Evolutionary conservation across 2,329 filamentous ascomycete genomes (phyloP).

Genomic region (Colletotrichum chlorophyti): DNA sequence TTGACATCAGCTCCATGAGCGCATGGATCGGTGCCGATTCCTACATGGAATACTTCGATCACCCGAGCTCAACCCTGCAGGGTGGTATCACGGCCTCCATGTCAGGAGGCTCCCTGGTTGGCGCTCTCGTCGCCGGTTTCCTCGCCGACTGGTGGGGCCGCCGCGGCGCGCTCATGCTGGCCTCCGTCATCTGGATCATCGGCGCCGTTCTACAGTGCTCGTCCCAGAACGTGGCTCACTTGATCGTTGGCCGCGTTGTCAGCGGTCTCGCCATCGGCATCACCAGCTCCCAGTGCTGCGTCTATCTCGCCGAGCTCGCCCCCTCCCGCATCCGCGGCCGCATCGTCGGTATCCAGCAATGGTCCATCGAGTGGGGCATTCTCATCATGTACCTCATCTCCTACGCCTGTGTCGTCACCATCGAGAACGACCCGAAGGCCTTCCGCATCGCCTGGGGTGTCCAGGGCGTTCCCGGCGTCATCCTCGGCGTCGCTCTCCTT

Average conservation of each 20-base stretch:
- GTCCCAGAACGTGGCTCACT: conserved; percentile 61
- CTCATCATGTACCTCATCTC: conserved; percentile 75
- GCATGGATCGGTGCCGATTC: conserved; percentile 60
- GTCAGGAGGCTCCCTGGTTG: conserved; percentile 58
- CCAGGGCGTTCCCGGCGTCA: conserved; percentile 30
- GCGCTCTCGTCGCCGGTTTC: conserved; percentile 54
- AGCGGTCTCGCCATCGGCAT: conserved; percentile 72
- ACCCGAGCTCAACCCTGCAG: conserved; percentile 51
- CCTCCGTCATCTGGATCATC: conserved; percentile 56
- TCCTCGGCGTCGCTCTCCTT: conserved; percentile 32
- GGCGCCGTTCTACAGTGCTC: conserved; percentile 67
- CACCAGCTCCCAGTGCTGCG: conserved; percentile 70
- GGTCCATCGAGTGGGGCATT: conserved; percentile 73
- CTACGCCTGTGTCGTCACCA: conserved; percentile 65
- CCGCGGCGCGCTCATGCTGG: conserved; percentile 52
- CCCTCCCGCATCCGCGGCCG: conserved; percentile 64
- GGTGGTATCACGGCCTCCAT: conserved; percentile 60
- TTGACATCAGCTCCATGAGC: conserved; percentile 65
- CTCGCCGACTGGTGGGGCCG: conserved; percentile 57
- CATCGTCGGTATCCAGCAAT: conserved; percentile 75
- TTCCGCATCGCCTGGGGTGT: conserved; percentile 57
- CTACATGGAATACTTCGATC: conserved; percentile 60
- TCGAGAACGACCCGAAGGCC: conserved; percentile 62
- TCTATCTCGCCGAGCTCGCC: conserved; percentile 73
- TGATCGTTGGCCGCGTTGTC: conserved; percentile 63